Evolutionary conservation across 1,139 yeast genomes (phyloP).

Genomic region (Nematodospora anomalae): DNA sequence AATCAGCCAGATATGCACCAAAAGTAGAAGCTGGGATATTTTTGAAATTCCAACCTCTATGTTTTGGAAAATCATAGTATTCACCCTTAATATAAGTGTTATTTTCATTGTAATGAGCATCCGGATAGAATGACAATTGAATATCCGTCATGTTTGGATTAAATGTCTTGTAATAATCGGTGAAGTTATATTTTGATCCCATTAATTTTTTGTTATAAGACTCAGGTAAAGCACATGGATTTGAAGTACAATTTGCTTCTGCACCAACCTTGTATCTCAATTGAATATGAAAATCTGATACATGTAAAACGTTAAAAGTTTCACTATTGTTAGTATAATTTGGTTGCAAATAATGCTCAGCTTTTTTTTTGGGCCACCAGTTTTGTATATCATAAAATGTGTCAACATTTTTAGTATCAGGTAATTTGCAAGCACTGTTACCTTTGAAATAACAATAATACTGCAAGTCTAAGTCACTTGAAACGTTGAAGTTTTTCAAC

Average conservation of each 20-base stretch:
- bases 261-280: constrained; percentile 56
- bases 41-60: constrained; percentile 41
- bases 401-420: constrained; percentile 29
- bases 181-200: constrained; percentile 31
- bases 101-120: constrained; percentile 32
- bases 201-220: constrained; percentile 33
- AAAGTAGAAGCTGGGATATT: constrained; percentile 57
- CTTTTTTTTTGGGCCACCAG: constrained; percentile 35
- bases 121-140: constrained; percentile 16
- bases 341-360: constrained; percentile 26
- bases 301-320: constrained; percentile 58
- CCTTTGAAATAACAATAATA: constrained; percentile 34
- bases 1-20: constrained; percentile 64
- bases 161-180: constrained; percentile 22
- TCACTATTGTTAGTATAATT: constrained; percentile 24
- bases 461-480: constrained; percentile 36
- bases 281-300: constrained; percentile 65
- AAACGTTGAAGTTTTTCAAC: constrained; percentile 34
- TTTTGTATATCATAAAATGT: constrained; percentile 24
- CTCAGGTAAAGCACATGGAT: constrained; percentile 50
- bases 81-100: constrained; percentile 40
- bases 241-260: constrained; percentile 58
- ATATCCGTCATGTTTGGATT: constrained; percentile 29
- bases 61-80: constrained; percentile 36
- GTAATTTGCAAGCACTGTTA: constrained; percentile 26